Base-by-base conservation (phyloP, 306 rosid species). In the Trifolium repens region DNA sequence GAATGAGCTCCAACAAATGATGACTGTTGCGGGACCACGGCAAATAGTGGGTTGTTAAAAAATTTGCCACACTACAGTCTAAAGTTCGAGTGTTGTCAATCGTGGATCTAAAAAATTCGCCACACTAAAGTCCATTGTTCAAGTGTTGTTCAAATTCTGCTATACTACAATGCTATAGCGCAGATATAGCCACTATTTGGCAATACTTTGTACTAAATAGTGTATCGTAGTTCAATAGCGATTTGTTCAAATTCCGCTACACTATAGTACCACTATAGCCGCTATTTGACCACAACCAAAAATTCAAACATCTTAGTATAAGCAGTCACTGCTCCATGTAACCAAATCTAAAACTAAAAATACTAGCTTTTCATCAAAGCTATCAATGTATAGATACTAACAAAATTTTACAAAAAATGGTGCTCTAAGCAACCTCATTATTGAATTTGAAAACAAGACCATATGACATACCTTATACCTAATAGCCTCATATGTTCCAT, bases 401-500 rank as follows among this genome's bases (percentile, higher is more conserved):
- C 42, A 60, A 71, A 69, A 27, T 27, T 22, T 22, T 22, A 22
- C 1, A 4, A 46, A 46, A 44, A 46, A 13, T 1, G 50, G 58
- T 50, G 74, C 26, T 62, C 55, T 5, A 47, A 15, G 69, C 30
- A 69, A 68, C 61, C 58, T 74, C 67, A 62, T 16, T 13, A 60
- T 73, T 16, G 58, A 77, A 55, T 53, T 39, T 55, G 50, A 50
- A 65, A 60, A 49, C 57, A 63, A 63, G 74, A 77, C 16, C 59
- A 63, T 69, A 70, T 63, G 43, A 19, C 83, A 67, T 90, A 90
- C 98, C 96, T 89, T 91, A 59, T 69, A 86, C 70, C 96, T 85
- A 75, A 91, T 61, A 75, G 96, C 98, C 69, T 93, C 96, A 32
- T 88, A 91, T 39, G 98, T 89, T 63, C 98, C 96, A 80, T 89